Evolutionary conservation across 2,329 filamentous ascomycete species (phyloP), one percentile per base, ranked within the genome.

Genomic region (Aaosphaeria pasadenensis): DNA sequence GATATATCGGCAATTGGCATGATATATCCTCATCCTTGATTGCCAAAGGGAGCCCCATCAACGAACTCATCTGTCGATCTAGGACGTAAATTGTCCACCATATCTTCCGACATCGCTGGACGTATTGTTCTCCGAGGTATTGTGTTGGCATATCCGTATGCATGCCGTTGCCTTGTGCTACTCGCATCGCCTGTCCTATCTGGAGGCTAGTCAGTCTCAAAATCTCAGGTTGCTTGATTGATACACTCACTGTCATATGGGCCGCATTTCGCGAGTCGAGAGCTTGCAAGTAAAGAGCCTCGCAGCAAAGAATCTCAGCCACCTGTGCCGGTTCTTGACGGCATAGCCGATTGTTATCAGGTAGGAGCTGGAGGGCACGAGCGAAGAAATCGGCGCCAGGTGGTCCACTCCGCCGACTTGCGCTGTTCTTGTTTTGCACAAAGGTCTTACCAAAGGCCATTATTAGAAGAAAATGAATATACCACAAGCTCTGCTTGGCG

Each of bases 321-420:
- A 76, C 70, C 11, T 73, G 58, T 1, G 79, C 60, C 0, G 78
- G 73, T 17, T 79, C 69, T 9, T 9, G 7, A 13, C 66, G 63
- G 30, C 69, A 77, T 56, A 65, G 51, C 66, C 72, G 59, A 59
- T 74, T 49, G 56, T 72, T 56, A 43, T 74, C 50, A 63, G 81
- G 59, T 76, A 86, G 63, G 74, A 78, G 62, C 56, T 83, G 55
- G 68, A 77, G 51, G 74, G 84, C 56, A 64, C 89, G 59, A 85
- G 89, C 58, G 82, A 86, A 59, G 74, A 76, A 51, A 82, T 95
- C 75, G 0, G 71, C 70, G 0, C 79, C 79, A 0, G 76, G 72
- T 0, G 78, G 78, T 2, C 64, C 50, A 9, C 53, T 52, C 48
- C 45, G 44, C 6, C 54, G 53, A 32, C 56, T 47, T 24, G 17